Evolutionary conservation across 768 basidiomycete genomes (phyloP), one percentile per base, ranked within the genome.

Genomic region (Rubroboletus pulcherrimus): DNA sequence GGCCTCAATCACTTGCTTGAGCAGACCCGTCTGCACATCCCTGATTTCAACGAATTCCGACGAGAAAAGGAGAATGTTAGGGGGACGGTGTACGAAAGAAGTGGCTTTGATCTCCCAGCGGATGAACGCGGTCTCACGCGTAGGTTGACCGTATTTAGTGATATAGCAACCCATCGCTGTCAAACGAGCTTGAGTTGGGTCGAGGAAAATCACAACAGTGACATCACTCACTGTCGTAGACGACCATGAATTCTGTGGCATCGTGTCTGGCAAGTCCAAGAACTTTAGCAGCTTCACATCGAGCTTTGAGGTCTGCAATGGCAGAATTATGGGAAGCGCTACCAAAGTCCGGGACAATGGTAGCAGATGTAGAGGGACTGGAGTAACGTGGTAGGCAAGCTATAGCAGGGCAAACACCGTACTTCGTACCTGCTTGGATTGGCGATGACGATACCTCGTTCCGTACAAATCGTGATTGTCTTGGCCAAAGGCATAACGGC

Each of bases 1-100:
- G 0, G 78, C 90, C 63, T 90, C 87, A 42, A 93, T 83, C n/a
- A 91, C 87, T 70, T 93, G 91, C n/a, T 85, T 81, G 19, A 93
- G 81, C 49, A 80, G 71, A 5, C 88, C 85, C 1, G 85, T 86
- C 14, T 74, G 70, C 29, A 83, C 72, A 55, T 82, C 76, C 53
- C 91, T 82, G 29, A 93, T 75, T 67, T 93, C 91, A 63, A 93
- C 77, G 67, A 89, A 93, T 53, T 83, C 78, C 15, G 81, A 63
- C 7, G 88, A 90, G 72, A 93, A 82, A 31, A 93, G 81, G 19
- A 93, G 75, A 59, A 93, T 57, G 62, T 90, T 80, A 7, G 76
- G 77, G 9, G 81, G 80, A 14, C 87, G 83, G 43, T 81, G 70
- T 10, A 84, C 80, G 63, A 78, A 93, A 1, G 86, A 75, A 3